Base-by-base conservation (phyloP, 345 rosid species). In the Populus nigra region DNA sequence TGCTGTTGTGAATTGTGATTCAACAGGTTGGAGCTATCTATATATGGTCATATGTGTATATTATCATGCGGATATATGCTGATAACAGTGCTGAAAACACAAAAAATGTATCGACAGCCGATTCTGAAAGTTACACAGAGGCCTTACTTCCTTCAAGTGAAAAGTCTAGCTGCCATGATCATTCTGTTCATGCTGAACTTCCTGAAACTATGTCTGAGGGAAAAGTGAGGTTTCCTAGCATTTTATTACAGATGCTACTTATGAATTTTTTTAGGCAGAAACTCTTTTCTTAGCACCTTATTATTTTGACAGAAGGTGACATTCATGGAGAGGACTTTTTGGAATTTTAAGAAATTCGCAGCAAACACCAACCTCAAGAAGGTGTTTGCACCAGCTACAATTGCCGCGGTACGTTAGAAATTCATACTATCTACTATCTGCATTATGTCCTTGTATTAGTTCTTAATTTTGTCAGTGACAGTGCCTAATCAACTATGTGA, bases 31-130 rank as follows among this genome's bases (percentile, higher is more conserved):
- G 88, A 22, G 86, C 86, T 0, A 31, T 88, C 55, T 84, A 76
- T 61, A 53, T 84, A 69, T 88, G 88, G 90, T 66, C 85, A 5
- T 82, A 80, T 11, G 83, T 86, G 9, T 86, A 79, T 68, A 84
- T 80, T 83, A 72, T 86, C 9, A 77, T 88, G 73, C 73, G 86
- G 15, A 20, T 84, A 33, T 61, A 59, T 18, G 35, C 23, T n/a
- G 65, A 59, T 9, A 59, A 59, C 13, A 59, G 16, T 10, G 65
- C 65, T 3, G 65, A 9, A 59, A 12, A n/a, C 11, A 57, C 2
- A 3, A 29, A 23, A 59, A 59, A 59, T 59, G 29, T 8, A 59
- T 4, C 29, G 15, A 59, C 8, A 5, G 9, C n/a, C 8, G n/a
- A 25, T 71, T 49, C 50, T 47, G 20, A 47, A 13, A 41, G 57